Evolutionary conservation across 345 rosid species (phyloP).

Genomic region (Trapa bicornis): DNA sequence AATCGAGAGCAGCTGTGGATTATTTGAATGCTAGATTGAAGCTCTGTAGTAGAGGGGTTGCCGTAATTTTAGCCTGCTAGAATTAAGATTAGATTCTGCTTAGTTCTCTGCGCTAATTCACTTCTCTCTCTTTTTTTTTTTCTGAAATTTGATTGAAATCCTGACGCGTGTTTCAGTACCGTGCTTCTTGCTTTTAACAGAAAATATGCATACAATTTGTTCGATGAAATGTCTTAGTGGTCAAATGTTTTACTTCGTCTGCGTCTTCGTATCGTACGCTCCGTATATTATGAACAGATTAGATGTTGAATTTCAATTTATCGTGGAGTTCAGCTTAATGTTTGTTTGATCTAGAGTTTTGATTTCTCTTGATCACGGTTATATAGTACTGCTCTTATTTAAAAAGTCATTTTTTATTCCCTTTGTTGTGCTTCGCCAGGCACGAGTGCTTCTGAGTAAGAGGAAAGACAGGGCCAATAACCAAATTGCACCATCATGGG

Average conservation of each 20-base stretch:
- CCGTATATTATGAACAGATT: not conserved
- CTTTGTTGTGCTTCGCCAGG: not conserved
- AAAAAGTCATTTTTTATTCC: not conserved
- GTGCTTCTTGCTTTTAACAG: not conserved
- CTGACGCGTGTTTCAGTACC: not conserved
- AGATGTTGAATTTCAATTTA: too few relatives aligned
- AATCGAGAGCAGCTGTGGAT: not conserved
- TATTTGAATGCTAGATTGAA: not conserved
- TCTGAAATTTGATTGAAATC: not conserved
- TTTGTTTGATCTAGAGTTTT: too few relatives aligned
- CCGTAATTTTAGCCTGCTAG: not conserved
- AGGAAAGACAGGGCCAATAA: not conserved
- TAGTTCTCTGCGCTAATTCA: not conserved
- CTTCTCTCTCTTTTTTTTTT: not conserved
- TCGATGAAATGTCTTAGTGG: not conserved
- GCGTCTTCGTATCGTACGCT: too few relatives aligned
- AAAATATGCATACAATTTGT: not conserved
- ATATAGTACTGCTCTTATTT: too few relatives aligned
- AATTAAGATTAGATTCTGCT: not conserved
- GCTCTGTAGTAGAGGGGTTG: not conserved
- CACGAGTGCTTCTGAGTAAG: not conserved
- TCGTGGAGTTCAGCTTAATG: too few relatives aligned
- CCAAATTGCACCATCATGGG: slow-evolving; percentile 28
- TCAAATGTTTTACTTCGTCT: too few relatives aligned
- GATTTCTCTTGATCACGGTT: too few relatives aligned